Base-by-base conservation (phyloP, 768 basidiomycete genomes). In the Macrolepiota dolichaula region DNA sequence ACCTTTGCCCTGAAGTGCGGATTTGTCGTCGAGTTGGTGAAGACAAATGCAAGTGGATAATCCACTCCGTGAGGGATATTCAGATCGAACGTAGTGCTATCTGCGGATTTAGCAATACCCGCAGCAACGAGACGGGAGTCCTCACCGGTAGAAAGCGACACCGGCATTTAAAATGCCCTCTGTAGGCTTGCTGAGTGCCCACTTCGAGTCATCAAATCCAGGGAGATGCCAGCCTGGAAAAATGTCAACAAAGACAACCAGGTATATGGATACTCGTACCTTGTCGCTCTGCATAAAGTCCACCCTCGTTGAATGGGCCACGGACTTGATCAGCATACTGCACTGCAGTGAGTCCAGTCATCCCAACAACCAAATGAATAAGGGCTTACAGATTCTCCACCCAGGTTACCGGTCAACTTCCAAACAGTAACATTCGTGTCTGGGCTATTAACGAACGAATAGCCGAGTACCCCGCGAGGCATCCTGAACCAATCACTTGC, bases 251-350 rank as follows among this genome's bases (percentile, higher is more conserved):
- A 17, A 57, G 27, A 49, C 56, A 47, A 59, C 17, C 36, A n/a
- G 19, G 27, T 44, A 1, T 50, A 29, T n/a, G 44, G 17, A 22
- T 19, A 13, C 19, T 25, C 60, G 55, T 22, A 73, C 77, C 82
- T 74, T 80, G 77, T 17, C 85, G 77, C 68, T 86, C 85, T 13
- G 73, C 83, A 59, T 78, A 84, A 1, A 85, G 66, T 1, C 85
- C 85, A 9, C 85, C 85, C 67, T 85, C 84, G 62, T 87, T 86
- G 59, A 83, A 70, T n/a, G 82, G 75, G 4, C 85, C 85, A 17
- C 86, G 78, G 24, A 73, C 71, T 22, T 60, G 74, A 66, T 87
- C 85, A 32, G 70, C 68, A 63, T 80, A 82, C 79, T 82, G 57
- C 37, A 10, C 36, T 36, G 49, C 37, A 37, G 22, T 59, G 15